phyloP scores from a whole-genome alignment of 2,329 filamentous ascomycete species.

The Hypoxylon sp. region DNA sequence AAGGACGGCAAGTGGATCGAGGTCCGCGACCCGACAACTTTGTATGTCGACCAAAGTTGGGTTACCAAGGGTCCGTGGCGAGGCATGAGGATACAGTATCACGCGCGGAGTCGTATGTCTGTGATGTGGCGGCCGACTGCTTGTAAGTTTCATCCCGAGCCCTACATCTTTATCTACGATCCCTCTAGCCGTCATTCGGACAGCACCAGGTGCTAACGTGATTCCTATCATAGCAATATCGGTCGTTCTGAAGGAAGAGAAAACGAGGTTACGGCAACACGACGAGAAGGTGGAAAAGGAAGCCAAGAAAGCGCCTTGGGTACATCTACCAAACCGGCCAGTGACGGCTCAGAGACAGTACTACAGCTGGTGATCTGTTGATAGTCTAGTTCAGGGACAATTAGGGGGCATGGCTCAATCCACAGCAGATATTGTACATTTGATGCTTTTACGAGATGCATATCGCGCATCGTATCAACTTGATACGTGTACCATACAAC shows the following conservation, averaged over 20 bases:
- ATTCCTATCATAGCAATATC: slow-evolving; percentile 75
- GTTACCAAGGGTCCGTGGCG: slow-evolving; percentile 81
- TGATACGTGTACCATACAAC: slow-evolving; percentile 41
- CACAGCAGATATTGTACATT: slow-evolving; percentile 26
- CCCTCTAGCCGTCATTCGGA: not conserved
- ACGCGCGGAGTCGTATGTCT: slow-evolving; percentile 81
- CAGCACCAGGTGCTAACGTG: not conserved
- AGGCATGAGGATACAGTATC: slow-evolving; percentile 73
- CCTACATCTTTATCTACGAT: not conserved
- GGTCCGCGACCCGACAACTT: slow-evolving; percentile 80
- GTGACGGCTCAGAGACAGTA: slow-evolving; percentile 89
- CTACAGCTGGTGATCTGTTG: slow-evolving; percentile 82
- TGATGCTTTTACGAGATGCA: slow-evolving; percentile 45
- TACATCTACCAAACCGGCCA: slow-evolving; percentile 87
- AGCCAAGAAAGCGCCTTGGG: slow-evolving; percentile 83
- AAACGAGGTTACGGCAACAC: slow-evolving; percentile 85
- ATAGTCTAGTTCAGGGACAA: not conserved
- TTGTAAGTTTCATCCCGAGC: slow-evolving; percentile 69
- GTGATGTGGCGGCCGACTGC: slow-evolving; percentile 80
- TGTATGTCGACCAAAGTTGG: slow-evolving; percentile 96
- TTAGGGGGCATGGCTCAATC: not conserved
- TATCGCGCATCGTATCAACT: slow-evolving; percentile 31
- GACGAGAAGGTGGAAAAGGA: slow-evolving; percentile 84
- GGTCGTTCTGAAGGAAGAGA: slow-evolving; percentile 92
- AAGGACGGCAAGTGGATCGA: slow-evolving; percentile 82